Base-by-base conservation (phyloP, 805 yeast genomes). In the Candida chauliodis region DNA sequence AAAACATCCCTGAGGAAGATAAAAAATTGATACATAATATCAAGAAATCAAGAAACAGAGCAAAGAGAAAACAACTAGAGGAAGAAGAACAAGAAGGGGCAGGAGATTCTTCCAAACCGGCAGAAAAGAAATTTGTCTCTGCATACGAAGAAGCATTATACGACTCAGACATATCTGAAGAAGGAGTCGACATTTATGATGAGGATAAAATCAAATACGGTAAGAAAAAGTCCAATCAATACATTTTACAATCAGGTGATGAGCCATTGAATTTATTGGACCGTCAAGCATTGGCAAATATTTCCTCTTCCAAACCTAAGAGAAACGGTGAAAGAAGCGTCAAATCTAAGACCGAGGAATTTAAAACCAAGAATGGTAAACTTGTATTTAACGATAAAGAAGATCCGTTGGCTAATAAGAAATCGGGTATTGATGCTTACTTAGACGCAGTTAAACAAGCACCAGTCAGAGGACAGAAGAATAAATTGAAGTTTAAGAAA, bases 111-210 rank as follows among this genome's bases (percentile, higher is more conserved):
- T 16, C 46, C 51, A 5, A 66, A 67, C 5, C 18, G 3, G 16
- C 5, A 18, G 32, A 28, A 16, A 30, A 35, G 24, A 71, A 75
- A 50, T 84, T 78, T 53, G 78, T 81, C 59, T 86, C 95, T 42
- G 97, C 95, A 25, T 88, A 85, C 52, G 99, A 93, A 53, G 93
- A 85, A 57, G 97, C 95, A 0, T 67, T 93, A 31, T 86, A 91
- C 61, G 95, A 83, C 38, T 76, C 79, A 7, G 73, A 65, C 17
- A 77, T 75, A 27, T 76, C 83, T 37, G 85, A 78, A 23, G 75
- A 77, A 20, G 76, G 71, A 16, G 79, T 69, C 11, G 74, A 66
- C 5, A 37, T 37, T n/a, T 37, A 37, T 27, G 44, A 41, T 24
- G 81, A 72, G 15, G 78, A 69, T 23, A 76, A 66, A 5, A 42